Evolutionary conservation across 2,329 filamentous ascomycete genomes (phyloP).

Genomic region (Aspergillus hortae): DNA sequence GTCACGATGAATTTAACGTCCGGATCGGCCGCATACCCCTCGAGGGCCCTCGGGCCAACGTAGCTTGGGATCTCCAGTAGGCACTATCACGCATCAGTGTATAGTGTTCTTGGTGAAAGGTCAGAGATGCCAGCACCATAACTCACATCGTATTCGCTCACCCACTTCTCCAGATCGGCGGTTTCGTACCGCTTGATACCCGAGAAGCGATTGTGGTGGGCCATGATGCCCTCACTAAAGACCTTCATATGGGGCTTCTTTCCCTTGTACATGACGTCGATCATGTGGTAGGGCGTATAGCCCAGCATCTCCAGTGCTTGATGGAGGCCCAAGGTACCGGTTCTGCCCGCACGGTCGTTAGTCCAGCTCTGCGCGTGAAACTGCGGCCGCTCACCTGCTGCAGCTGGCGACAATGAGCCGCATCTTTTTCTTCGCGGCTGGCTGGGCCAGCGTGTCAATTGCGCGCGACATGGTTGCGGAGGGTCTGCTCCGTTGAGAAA

Average conservation of each 20-base stretch:
- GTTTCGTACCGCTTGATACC: constrained; percentile 13
- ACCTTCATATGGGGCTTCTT: constrained; percentile 14
- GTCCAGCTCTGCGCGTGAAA: neutral
- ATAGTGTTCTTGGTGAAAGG: too few relatives aligned
- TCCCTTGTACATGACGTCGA: constrained; percentile 10
- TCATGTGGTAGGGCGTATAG: constrained; percentile 21
- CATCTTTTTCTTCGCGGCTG: constrained; percentile 14
- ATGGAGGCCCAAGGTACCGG: constrained; percentile 22
- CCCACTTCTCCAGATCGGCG: constrained; percentile 18
- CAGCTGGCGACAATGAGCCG: constrained; percentile 21
- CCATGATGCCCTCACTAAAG: constrained; percentile 15
- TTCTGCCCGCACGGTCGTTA: constrained; percentile 7
- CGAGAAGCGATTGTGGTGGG: constrained; percentile 17
- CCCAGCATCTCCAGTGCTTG: constrained; percentile 20
- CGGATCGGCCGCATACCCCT: constrained; percentile 18
- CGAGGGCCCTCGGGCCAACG: constrained; percentile 13
- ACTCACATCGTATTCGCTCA: constrained; percentile 18
- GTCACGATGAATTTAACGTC: constrained; percentile 25
- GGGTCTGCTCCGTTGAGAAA: neutral
- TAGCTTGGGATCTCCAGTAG: constrained; percentile 21
- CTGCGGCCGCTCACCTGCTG: constrained; percentile 13
- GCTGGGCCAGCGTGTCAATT: constrained; percentile 16
- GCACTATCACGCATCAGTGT: constrained; percentile 8
- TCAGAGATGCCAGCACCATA: too few relatives aligned
- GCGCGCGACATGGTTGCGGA: constrained; percentile 16